Evolutionary conservation across 257 asterid species (phyloP).

Genomic region (Fraxinus pennsylvanica): DNA sequence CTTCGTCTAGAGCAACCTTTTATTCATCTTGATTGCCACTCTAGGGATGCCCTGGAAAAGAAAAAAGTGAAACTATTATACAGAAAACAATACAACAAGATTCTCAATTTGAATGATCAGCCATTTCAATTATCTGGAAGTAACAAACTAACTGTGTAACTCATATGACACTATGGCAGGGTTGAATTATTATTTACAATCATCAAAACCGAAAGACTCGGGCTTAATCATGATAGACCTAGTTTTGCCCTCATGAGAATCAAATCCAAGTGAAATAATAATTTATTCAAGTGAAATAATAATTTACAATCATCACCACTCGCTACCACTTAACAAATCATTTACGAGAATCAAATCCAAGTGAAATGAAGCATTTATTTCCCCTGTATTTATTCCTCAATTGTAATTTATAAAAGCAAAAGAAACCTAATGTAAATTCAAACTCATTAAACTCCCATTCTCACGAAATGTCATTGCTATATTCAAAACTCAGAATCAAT

Average conservation of each 20-base stretch:
- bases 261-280: background rate
- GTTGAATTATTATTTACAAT: too few relatives aligned
- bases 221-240: background rate
- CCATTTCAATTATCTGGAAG: background rate
- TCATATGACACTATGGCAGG: background rate
- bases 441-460: constrained; percentile 24
- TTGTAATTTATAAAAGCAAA: constrained; percentile 17
- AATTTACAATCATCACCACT: background rate
- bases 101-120: background rate
- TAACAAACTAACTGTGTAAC: background rate
- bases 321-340: constrained; percentile 6
- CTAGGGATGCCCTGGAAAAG: constrained; percentile 27
- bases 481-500: constrained; percentile 17
- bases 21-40: constrained; percentile 12
- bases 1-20: constrained; percentile 26
- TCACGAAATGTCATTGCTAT: constrained; percentile 28
- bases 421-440: constrained; percentile 8
- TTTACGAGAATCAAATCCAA: background rate
- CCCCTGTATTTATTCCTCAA: constrained; percentile 2
- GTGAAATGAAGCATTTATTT: background rate
- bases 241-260: background rate
- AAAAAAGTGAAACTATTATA: constrained; percentile 17
- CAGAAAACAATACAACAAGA: background rate
- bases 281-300: too few relatives aligned
- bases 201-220: background rate